phyloP scores from a whole-genome alignment of 2,329 filamentous ascomycete genomes.

The Fusarium sp. region DNA sequence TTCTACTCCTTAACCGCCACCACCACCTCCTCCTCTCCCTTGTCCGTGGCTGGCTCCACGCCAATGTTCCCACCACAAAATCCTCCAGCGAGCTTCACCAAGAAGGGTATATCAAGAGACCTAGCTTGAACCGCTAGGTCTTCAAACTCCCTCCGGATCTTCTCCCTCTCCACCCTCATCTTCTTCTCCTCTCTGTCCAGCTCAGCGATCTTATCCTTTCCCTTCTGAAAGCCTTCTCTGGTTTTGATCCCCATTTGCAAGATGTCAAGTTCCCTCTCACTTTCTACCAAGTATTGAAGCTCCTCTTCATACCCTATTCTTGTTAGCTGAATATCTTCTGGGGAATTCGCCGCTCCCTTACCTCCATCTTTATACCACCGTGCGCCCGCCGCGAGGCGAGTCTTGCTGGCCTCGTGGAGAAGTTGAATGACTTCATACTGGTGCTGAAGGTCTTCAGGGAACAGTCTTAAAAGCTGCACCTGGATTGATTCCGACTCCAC shows the following conservation, averaged over 20 bases:
- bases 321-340: background rate
- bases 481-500: background rate
- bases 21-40: too few relatives aligned
- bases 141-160: background rate
- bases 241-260: background rate
- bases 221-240: background rate
- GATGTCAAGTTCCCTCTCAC: background rate
- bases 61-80: fast-evolving
- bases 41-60: background rate
- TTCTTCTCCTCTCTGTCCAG: background rate
- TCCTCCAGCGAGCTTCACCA: background rate
- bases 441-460: too few relatives aligned
- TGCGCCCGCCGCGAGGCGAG: too few relatives aligned
- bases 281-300: background rate
- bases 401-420: background rate
- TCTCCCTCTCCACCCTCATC: background rate
- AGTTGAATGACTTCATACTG: background rate
- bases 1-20: background rate
- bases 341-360: background rate
- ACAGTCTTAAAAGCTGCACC: background rate
- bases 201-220: background rate
- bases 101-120: background rate
- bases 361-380: background rate
- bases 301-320: background rate
- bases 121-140: background rate